Evolutionary conservation across 129 eudicot species (phyloP).

Genomic region (Scalesia atractyloides): DNA sequence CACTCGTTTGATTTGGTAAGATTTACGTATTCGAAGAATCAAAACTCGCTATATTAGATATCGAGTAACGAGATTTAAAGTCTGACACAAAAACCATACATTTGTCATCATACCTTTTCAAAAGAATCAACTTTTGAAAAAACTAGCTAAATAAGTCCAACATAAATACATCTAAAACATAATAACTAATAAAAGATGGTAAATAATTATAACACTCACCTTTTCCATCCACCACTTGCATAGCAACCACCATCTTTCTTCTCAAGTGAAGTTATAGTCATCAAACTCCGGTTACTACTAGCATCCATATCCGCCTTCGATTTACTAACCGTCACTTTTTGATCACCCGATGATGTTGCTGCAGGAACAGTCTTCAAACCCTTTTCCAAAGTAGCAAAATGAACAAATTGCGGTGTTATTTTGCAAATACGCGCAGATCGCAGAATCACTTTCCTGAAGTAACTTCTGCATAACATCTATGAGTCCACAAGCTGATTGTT

Average conservation of each 20-base stretch:
- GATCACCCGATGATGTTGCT: slow-evolving; percentile 27
- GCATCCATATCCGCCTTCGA: slow-evolving; percentile 65
- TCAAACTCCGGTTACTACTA: slow-evolving; percentile 31
- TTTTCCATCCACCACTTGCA: slow-evolving; percentile 84
- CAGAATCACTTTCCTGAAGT: slow-evolving; percentile 46
- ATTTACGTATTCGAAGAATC: too few relatives aligned
- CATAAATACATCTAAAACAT: not conserved
- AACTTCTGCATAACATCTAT: slow-evolving; percentile 46
- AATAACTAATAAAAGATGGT: not conserved
- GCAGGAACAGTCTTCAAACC: slow-evolving; percentile 31
- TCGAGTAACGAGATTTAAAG: too few relatives aligned
- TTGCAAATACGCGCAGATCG: slow-evolving; percentile 43
- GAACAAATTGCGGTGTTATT: slow-evolving; percentile 25
- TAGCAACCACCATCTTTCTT: slow-evolving; percentile 66
- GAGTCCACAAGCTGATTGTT: slow-evolving; percentile 29
- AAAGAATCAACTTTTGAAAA: too few relatives aligned
- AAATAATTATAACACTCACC: slow-evolving; percentile 49
- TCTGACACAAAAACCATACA: too few relatives aligned
- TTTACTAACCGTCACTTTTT: slow-evolving; percentile 32
- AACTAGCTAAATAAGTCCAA: not conserved
- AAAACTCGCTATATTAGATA: too few relatives aligned
- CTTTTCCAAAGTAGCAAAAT: slow-evolving; percentile 21
- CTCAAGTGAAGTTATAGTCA: slow-evolving; percentile 42
- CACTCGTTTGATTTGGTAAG: too few relatives aligned
- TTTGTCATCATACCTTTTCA: too few relatives aligned